Percentiles rank a stretch among this genome's conserved stretches.
These are phyloP conservation scores for Colletotrichum sp. DNA, from an alignment of 2,329 filamentous ascomycete species.

Conservation along the genomic window DNA sequence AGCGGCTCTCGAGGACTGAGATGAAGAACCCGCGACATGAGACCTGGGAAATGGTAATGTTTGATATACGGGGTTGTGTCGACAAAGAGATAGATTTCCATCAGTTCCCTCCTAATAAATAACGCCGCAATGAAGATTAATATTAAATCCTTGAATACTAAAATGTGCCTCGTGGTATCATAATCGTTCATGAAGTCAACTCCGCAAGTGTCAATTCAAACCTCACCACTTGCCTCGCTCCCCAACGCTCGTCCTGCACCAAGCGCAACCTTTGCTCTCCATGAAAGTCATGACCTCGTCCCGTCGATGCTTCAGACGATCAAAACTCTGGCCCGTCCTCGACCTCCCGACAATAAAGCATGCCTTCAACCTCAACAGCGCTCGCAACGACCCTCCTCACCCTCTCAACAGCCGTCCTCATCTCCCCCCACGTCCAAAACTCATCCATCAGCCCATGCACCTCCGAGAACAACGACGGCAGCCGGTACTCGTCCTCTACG, in stretches of 20 bases:
- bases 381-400: not conserved
- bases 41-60: not conserved
- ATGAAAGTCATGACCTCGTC: not conserved
- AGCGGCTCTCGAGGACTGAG: not conserved
- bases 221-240: not conserved
- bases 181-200: not conserved
- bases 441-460: constrained; percentile 6
- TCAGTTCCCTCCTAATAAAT: not conserved
- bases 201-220: not conserved
- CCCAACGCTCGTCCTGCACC: not conserved
- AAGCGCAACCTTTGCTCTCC: not conserved
- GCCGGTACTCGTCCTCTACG: not conserved
- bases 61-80: not conserved
- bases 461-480: constrained; percentile 6
- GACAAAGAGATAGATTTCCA: not conserved
- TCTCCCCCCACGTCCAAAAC: constrained; percentile 17
- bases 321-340: not conserved
- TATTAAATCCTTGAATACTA: not conserved
- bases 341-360: constrained; percentile 9
- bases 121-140: not conserved
- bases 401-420: not conserved
- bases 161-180: not conserved
- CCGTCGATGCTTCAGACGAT: not conserved
- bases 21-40: not conserved
- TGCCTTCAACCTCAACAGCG: not conserved